Conservation (phyloP, 352 stramenopile species). For the Phytopythium ostracodes region DNA sequence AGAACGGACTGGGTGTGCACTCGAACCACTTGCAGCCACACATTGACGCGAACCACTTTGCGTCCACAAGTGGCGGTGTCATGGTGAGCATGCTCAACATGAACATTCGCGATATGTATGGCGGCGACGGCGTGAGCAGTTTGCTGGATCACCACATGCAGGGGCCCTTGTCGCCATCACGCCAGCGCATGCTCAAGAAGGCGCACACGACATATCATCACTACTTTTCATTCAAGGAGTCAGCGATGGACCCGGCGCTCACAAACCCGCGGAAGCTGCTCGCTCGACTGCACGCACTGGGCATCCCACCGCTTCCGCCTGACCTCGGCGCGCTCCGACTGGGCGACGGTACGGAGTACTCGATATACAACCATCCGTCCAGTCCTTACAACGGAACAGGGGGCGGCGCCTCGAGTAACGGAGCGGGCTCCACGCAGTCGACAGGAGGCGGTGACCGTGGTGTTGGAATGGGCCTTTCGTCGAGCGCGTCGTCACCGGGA, state of each 20-base stretch:
- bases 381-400: conserved; percentile 50
- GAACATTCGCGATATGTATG: conserved; percentile 79
- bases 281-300: conserved; percentile 88
- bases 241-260: conserved; percentile 77
- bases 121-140: conserved; percentile 51
- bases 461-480: conserved; percentile 7
- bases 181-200: conserved; percentile 62
- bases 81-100: conserved; percentile 82
- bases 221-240: conserved; percentile 76
- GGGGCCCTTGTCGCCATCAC: conserved; percentile 49
- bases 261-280: conserved; percentile 83
- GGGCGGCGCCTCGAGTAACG: conserved; percentile 10
- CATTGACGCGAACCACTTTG: conserved; percentile 65
- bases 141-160: conserved; percentile 48
- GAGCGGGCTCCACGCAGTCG: conserved; percentile 14
- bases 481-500: conserved; percentile 20
- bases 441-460: conserved; percentile 24
- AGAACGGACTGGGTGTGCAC: conserved; percentile 24
- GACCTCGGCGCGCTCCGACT: conserved; percentile 84
- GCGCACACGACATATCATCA: conserved; percentile 59
- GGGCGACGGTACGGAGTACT: conserved; percentile 57
- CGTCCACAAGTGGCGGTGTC: conserved; percentile 37
- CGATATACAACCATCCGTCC: conserved; percentile 73
- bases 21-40: conserved; percentile 16
- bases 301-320: conserved; percentile 90